Conservation (phyloP, 139 green algal species). For the Tetradesmus obliquus region DNA sequence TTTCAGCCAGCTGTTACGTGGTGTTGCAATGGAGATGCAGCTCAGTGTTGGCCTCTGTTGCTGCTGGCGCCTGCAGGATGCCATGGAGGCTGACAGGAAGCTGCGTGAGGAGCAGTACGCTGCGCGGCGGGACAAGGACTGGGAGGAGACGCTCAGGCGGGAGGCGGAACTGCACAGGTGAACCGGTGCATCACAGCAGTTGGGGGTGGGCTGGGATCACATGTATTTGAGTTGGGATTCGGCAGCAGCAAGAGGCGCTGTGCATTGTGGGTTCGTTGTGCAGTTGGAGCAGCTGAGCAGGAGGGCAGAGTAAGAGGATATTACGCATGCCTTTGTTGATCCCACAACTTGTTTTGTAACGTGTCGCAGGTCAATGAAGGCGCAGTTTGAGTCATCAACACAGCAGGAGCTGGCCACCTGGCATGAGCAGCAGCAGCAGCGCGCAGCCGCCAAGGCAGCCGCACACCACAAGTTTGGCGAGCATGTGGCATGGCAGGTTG, state of each 20-base stretch:
- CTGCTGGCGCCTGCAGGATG: slow-evolving; percentile 49
- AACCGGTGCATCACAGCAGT: background rate
- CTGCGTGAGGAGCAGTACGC: slow-evolving; percentile 76
- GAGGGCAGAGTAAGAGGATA: no score
- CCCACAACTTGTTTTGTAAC: no score
- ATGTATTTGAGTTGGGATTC: no score
- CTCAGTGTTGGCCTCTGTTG: background rate
- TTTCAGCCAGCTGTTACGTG: no score
- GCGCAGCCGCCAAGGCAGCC: slow-evolving; percentile 53
- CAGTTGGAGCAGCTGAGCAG: no score
- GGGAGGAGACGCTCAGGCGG: slow-evolving; percentile 59
- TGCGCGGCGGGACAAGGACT: slow-evolving; percentile 69
- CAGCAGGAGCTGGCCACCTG: slow-evolving; percentile 63
- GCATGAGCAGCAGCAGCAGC: slow-evolving; percentile 53
- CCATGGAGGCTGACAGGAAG: slow-evolving; percentile 72
- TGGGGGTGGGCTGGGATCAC: background rate
- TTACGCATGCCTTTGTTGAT: background rate
- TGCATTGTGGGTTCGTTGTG: no score
- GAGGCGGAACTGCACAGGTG: slow-evolving; percentile 70
- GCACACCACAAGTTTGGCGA: slow-evolving; percentile 49
- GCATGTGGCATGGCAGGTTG: slow-evolving; percentile 68
- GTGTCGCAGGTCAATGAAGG: slow-evolving; percentile 43
- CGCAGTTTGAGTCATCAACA: slow-evolving; percentile 53
- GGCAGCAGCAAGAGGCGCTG: no score
- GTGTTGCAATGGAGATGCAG: no score